Percentiles rank a stretch among this genome's conserved stretches.
These are phyloP conservation scores for Pisolithus albus DNA, from an alignment of 768 basidiomycete species.

Conservation along the genomic window DNA sequence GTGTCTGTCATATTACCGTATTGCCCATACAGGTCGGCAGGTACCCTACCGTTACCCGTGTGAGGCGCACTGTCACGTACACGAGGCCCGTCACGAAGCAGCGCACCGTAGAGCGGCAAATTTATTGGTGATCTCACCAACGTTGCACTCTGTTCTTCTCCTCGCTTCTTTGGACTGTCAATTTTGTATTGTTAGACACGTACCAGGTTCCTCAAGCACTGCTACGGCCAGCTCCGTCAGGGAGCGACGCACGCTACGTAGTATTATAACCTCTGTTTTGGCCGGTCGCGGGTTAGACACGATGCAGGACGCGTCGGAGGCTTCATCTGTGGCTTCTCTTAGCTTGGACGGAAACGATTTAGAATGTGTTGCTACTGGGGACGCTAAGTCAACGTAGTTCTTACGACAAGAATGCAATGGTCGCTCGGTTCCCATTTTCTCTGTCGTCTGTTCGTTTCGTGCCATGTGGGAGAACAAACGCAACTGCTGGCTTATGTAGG, in stretches of 20 bases:
- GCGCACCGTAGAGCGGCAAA: constrained; percentile 63
- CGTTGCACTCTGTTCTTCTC: background rate
- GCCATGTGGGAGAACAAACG: too few relatives aligned
- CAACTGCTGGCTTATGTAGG: background rate
- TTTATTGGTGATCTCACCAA: constrained; percentile 55
- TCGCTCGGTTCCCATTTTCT: background rate
- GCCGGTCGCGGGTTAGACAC: constrained; percentile 11
- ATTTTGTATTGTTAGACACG: constrained; percentile 31
- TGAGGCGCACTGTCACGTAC: constrained; percentile 67
- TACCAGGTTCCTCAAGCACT: constrained; percentile 23
- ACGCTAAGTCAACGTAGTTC: constrained; percentile 6
- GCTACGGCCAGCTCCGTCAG: constrained; percentile 51
- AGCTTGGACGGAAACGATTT: constrained; percentile 4
- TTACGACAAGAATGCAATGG: constrained; percentile 7
- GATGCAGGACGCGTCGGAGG: constrained; percentile 12
- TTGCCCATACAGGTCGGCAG: constrained; percentile 26
- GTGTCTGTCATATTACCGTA: background rate
- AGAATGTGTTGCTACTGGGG: constrained; percentile 16
- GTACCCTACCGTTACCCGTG: constrained; percentile 75
- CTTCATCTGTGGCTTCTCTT: constrained; percentile 7
- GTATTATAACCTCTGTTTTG: constrained; percentile 13
- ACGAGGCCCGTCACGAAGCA: constrained; percentile 42
- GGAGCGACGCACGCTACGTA: constrained; percentile 22
- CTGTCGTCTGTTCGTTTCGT: background rate
- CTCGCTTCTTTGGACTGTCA: constrained; percentile 13